Evolutionary conservation across 2,329 filamentous ascomycete genomes (phyloP).

Genomic region (Penicillium occitanis): DNA sequence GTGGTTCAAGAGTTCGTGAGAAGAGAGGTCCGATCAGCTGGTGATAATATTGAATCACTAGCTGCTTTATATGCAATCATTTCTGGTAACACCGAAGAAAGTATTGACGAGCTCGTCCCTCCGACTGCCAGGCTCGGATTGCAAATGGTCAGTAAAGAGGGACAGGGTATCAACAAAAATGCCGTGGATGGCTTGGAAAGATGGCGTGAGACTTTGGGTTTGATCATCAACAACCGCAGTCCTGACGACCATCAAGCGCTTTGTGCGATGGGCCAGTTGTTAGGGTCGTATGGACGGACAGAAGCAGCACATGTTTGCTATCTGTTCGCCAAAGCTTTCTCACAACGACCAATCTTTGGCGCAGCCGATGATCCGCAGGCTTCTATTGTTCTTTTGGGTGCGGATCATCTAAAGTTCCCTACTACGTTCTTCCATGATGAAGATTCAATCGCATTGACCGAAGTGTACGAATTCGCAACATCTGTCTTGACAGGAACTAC

Average conservation of each 20-base stretch:
- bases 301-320: slow-evolving; percentile 95
- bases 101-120: slow-evolving; percentile 91
- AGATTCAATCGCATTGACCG: slow-evolving; percentile 88
- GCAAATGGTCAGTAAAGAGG: slow-evolving; percentile 77
- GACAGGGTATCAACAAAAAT: slow-evolving; percentile 64
- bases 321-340: slow-evolving; percentile 69
- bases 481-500: slow-evolving; percentile 64
- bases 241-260: slow-evolving; percentile 74
- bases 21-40: slow-evolving; percentile 83
- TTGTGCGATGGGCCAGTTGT: slow-evolving; percentile 73
- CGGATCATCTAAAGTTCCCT: slow-evolving; percentile 71
- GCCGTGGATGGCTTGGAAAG: slow-evolving; percentile 82
- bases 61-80: slow-evolving; percentile 92
- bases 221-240: slow-evolving; percentile 87
- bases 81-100: slow-evolving; percentile 90
- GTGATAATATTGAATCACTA: slow-evolving; percentile 79
- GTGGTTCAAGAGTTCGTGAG: slow-evolving; percentile 94
- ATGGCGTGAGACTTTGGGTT: slow-evolving; percentile 85
- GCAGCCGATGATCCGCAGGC: slow-evolving; percentile 78
- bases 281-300: slow-evolving; percentile 80
- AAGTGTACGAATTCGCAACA: slow-evolving; percentile 89
- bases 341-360: slow-evolving; percentile 64
- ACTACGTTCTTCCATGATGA: slow-evolving; percentile 75
- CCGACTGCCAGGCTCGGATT: slow-evolving; percentile 88
- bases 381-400: slow-evolving; percentile 79